Percentiles rank a stretch among this genome's conserved stretches.
Conservation (phyloP, 163 green algal species). For the Chloromonas sp. region DNA sequence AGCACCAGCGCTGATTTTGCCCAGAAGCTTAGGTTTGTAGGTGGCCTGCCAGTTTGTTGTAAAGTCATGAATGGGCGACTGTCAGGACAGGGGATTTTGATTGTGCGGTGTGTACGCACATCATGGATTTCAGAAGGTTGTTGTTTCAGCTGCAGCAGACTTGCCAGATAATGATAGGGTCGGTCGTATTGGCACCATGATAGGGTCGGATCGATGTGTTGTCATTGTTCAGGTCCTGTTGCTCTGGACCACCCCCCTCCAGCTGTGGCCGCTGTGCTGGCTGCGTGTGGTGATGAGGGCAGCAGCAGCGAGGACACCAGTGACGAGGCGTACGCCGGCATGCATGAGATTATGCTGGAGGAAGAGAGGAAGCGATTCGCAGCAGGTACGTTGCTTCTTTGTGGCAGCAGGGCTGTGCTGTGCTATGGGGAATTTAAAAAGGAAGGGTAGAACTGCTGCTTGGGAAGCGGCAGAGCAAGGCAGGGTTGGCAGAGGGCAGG, state of each 20-base stretch:
- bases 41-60: too few relatives aligned
- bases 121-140: too few relatives aligned
- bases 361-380: conserved; percentile 33
- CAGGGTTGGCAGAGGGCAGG: background rate
- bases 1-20: too few relatives aligned
- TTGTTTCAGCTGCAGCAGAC: too few relatives aligned
- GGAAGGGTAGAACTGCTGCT: too few relatives aligned
- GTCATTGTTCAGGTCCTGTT: conserved; percentile 3
- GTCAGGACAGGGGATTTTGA: too few relatives aligned
- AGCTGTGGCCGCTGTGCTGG: background rate
- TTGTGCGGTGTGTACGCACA: too few relatives aligned
- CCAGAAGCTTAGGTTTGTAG: too few relatives aligned
- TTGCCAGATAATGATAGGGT: too few relatives aligned
- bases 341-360: conserved; percentile 36
- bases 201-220: background rate
- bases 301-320: conserved; percentile 33
- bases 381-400: background rate
- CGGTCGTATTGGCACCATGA: too few relatives aligned
- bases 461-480: background rate
- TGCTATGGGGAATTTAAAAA: background rate
- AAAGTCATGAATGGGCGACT: too few relatives aligned
- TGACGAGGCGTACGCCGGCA: conserved; percentile 19
- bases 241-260: background rate
- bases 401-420: conserved; percentile 7
- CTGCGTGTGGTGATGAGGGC: conserved; percentile 4